These are phyloP conservation scores for Backusella liffmaniae DNA, from an alignment of 192 early-diverging fungal genomes.

Conservation along the genomic window DNA sequence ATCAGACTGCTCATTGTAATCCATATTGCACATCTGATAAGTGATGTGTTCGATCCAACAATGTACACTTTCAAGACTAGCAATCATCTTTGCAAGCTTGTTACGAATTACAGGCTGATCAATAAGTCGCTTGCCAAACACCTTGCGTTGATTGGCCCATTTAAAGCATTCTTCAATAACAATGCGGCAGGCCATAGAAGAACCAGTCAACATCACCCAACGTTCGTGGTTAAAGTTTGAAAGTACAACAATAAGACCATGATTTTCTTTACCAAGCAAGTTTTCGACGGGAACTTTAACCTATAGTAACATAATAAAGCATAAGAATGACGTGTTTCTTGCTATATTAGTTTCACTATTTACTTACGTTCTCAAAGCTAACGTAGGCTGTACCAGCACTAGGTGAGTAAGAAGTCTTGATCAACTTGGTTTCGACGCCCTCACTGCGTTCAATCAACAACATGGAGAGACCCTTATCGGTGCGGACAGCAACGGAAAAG, in stretches of 20 bases:
- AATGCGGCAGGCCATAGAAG: constrained; percentile 30
- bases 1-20: constrained; percentile 57
- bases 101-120: constrained; percentile 70
- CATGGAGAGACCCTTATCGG: constrained; percentile 60
- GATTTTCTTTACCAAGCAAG: constrained; percentile 61
- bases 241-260: constrained; percentile 68
- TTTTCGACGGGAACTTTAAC: constrained; percentile 74
- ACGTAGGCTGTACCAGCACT: constrained; percentile 65
- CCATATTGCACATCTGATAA: constrained; percentile 68
- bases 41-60: constrained; percentile 62
- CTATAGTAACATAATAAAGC: background rate
- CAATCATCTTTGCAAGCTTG: constrained; percentile 65
- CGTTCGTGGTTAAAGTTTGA: constrained; percentile 76
- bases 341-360: background rate
- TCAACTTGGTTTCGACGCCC: constrained; percentile 59
- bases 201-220: constrained; percentile 50
- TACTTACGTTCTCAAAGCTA: constrained; percentile 56
- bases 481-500: constrained; percentile 33
- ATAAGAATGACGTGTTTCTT: background rate
- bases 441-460: constrained; percentile 63
- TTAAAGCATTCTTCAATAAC: constrained; percentile 65
- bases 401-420: constrained; percentile 66
- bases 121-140: constrained; percentile 66
- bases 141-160: constrained; percentile 71
- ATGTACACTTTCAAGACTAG: constrained; percentile 42